These are phyloP conservation scores for Myxozyma nipponensis DNA, from an alignment of 805 yeast species.

Conservation along the genomic window DNA sequence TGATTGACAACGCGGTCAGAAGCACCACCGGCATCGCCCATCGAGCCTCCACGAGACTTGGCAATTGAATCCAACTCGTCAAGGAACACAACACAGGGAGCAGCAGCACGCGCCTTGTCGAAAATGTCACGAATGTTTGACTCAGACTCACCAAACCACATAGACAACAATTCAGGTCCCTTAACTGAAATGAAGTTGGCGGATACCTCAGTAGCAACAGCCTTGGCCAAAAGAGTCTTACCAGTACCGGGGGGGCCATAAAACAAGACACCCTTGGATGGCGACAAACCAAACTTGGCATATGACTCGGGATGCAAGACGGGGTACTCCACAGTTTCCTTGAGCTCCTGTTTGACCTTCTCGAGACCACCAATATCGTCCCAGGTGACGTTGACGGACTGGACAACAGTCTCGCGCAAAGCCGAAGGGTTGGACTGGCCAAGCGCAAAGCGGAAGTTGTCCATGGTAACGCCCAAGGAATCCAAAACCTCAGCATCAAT, in stretches of 20 bases:
- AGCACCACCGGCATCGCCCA: constrained; percentile 95
- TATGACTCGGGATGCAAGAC: constrained; percentile 98
- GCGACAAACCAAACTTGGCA: constrained; percentile 95
- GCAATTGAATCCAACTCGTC: constrained; percentile 98
- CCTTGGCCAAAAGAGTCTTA: constrained; percentile 96
- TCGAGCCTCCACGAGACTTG: constrained; percentile 88
- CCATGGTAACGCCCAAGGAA: constrained; percentile 97
- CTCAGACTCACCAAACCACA: constrained; percentile 99
- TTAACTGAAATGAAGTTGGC: constrained; percentile 97
- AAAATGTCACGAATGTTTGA: constrained; percentile 96
- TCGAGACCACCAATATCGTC: constrained; percentile 99
- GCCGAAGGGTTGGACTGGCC: constrained; percentile 99
- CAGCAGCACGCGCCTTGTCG: constrained; percentile 98
- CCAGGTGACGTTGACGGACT: constrained; percentile 98
- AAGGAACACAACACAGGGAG: constrained; percentile 97
- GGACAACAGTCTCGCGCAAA: constrained; percentile 98
- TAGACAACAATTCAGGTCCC: constrained; percentile 94
- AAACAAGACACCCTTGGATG: constrained; percentile 96
- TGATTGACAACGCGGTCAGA: constrained; percentile 96
- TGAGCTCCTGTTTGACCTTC: constrained; percentile 90
- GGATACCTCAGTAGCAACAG: constrained; percentile 98
- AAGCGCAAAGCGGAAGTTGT: constrained; percentile 93
- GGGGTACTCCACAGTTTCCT: constrained; percentile 98
- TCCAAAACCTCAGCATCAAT: constrained; percentile 96
- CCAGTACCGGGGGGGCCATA: constrained; percentile 99